Conservation (phyloP, 805 yeast genomes). For the Starmerella ratchasimensis region DNA sequence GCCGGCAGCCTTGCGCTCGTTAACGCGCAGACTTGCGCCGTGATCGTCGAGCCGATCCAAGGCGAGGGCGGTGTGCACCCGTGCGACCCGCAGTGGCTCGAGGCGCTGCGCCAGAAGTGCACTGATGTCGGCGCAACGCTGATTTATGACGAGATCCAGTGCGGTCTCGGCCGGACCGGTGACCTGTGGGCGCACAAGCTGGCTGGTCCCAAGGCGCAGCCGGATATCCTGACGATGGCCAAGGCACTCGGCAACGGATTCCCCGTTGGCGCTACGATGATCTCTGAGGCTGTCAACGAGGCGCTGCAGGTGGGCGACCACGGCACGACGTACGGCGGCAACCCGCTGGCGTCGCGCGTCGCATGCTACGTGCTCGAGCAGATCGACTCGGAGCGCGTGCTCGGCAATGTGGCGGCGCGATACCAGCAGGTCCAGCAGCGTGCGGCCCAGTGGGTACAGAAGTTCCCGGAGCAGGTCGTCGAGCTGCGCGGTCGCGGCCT, state of each 20-base stretch:
- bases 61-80: constrained; percentile 93
- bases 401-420: constrained; percentile 45
- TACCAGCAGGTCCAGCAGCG: constrained; percentile 43
- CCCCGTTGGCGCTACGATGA: constrained; percentile 90
- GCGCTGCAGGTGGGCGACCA: constrained; percentile 82
- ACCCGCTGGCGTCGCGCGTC: constrained; percentile 77
- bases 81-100: constrained; percentile 48
- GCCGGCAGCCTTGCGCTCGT: constrained; percentile 47
- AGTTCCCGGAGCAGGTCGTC: constrained; percentile 38
- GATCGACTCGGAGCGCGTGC: constrained; percentile 47
- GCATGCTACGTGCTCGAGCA: constrained; percentile 62
- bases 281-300: constrained; percentile 63
- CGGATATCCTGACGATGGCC: constrained; percentile 88
- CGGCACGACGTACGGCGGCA: constrained; percentile 97
- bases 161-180: constrained; percentile 91
- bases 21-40: constrained; percentile 65
- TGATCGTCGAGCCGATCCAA: constrained; percentile 92
- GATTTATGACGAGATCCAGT: constrained; percentile 91
- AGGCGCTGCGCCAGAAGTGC: constrained; percentile 54
- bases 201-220: constrained; percentile 69
- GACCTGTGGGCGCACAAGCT: constrained; percentile 81
- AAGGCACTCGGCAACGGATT: constrained; percentile 94
- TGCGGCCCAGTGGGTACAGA: constrained; percentile 28
- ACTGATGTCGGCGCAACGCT: constrained; percentile 54
- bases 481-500: constrained; percentile 83